A percentile compares a stretch with the other conserved stretches of the same genome.
Conservation (phyloP, 75 land plant species). For the Pinus albicaulis region DNA sequence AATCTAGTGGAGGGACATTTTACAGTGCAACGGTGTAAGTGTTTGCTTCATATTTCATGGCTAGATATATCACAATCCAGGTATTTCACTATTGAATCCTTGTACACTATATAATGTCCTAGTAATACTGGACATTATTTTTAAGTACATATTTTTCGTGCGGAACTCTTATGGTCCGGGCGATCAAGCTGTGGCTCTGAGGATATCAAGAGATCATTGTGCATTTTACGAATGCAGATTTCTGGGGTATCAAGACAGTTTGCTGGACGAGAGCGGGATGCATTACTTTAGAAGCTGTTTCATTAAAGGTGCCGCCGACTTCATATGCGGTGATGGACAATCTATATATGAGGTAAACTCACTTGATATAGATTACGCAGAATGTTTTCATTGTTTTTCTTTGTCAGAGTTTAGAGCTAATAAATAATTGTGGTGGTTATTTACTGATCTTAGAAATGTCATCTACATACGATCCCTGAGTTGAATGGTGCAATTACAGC, state of each 20-base stretch:
- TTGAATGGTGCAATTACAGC: too few species aligned
- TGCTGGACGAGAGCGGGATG: slow-evolving; percentile 16
- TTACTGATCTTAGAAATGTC: too few species aligned
- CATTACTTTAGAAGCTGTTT: slow-evolving; percentile 25
- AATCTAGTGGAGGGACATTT: slow-evolving; percentile 20
- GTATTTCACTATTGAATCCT: neutral
- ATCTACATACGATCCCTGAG: too few species aligned
- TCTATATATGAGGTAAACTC: slow-evolving; percentile 15
- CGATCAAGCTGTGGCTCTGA: slow-evolving; percentile 20
- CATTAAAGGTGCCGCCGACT: slow-evolving; percentile 12
- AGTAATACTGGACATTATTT: slow-evolving; percentile 13
- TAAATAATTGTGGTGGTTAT: too few species aligned
- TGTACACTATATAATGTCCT: too few species aligned
- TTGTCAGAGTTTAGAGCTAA: too few species aligned
- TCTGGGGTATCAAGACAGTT: slow-evolving; percentile 18
- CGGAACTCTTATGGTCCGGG: slow-evolving; percentile 22
- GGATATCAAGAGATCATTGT: slow-evolving; percentile 11
- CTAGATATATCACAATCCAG: slow-evolving; percentile 43
- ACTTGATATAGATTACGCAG: too few species aligned
- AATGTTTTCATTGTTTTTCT: too few species aligned
- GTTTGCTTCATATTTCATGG: slow-evolving; percentile 31
- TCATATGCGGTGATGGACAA: slow-evolving; percentile 12
- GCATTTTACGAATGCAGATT: slow-evolving; percentile 16
- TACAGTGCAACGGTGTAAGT: slow-evolving; percentile 26
- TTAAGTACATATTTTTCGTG: neutral